Evolutionary conservation across 352 stramenopile species (phyloP).

Genomic region (Pythium aquatile): DNA sequence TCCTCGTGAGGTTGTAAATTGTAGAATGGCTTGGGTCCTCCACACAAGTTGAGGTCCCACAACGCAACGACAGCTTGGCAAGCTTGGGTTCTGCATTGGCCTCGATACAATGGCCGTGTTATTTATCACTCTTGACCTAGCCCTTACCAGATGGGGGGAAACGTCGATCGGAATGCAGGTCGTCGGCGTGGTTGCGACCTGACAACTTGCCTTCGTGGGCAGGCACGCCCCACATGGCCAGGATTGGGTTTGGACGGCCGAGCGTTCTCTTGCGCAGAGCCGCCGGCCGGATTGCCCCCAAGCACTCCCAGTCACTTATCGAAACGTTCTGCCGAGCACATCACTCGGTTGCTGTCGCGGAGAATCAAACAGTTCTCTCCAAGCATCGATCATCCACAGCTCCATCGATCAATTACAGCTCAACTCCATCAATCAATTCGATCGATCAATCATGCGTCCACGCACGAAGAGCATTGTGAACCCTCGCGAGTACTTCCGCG

Average conservation of each 20-base stretch:
- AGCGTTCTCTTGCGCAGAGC: slow-evolving; percentile 14
- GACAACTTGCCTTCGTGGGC: slow-evolving; percentile 17
- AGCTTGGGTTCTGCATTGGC: not conserved
- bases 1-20: slow-evolving; percentile 13
- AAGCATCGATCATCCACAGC: not conserved
- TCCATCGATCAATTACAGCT: not conserved
- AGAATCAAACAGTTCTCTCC: not conserved
- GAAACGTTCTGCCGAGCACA: slow-evolving; percentile 23
- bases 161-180: slow-evolving; percentile 20
- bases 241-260: slow-evolving; percentile 14
- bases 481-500: slow-evolving; percentile 72
- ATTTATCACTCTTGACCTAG: slow-evolving; percentile 6
- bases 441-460: slow-evolving; percentile 45
- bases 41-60: not conserved
- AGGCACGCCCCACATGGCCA: slow-evolving; percentile 8
- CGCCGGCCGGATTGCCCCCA: not conserved
- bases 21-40: not conserved
- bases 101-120: not conserved
- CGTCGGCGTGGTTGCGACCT: slow-evolving; percentile 18
- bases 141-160: slow-evolving; percentile 22
- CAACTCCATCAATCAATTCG: not conserved
- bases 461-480: slow-evolving; percentile 73
- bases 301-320: slow-evolving; percentile 15
- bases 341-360: not conserved
- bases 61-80: slow-evolving; percentile 8